Evolutionary conservation across 345 rosid species (phyloP).

Genomic region (Arabidopsis suecica): DNA sequence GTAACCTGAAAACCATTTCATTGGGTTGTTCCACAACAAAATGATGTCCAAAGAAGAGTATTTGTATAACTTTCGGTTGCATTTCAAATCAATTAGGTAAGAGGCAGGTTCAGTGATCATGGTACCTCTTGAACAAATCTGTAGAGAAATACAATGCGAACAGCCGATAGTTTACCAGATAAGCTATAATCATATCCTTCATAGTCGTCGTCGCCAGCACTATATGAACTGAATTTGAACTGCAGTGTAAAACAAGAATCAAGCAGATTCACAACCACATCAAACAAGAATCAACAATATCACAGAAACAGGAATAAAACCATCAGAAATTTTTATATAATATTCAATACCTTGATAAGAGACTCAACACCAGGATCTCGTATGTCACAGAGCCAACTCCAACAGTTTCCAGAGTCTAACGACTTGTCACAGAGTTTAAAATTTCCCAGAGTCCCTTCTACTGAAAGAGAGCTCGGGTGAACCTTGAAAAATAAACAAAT

Average conservation of each 20-base stretch:
- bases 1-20: constrained; percentile 64
- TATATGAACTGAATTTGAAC: constrained; percentile 88
- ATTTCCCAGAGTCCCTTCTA: constrained; percentile 95
- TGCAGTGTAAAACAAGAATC: constrained; percentile 51
- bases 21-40: constrained; percentile 32
- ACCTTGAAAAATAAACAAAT: constrained; percentile 58
- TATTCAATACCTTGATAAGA: constrained; percentile 73
- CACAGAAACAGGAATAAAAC: constrained; percentile 15
- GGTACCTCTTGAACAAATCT: constrained; percentile 96
- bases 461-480: constrained; percentile 85
- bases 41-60: constrained; percentile 25
- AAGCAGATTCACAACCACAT: constrained; percentile 30
- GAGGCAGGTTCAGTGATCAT: constrained; percentile 22
- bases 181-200: constrained; percentile 96
- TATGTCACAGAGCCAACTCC: constrained; percentile 98
- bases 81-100: constrained; percentile 27
- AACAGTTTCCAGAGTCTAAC: constrained; percentile 69
- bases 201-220: constrained; percentile 94
- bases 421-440: constrained; percentile 95
- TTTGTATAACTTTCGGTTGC: not conserved
- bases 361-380: constrained; percentile 96
- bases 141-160: constrained; percentile 91
- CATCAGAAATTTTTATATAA: not conserved
- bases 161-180: constrained; percentile 90
- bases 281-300: constrained; percentile 32